phyloP scores from a whole-genome alignment of 441 rosid species.

The Cnidoscolus chayamansa region DNA sequence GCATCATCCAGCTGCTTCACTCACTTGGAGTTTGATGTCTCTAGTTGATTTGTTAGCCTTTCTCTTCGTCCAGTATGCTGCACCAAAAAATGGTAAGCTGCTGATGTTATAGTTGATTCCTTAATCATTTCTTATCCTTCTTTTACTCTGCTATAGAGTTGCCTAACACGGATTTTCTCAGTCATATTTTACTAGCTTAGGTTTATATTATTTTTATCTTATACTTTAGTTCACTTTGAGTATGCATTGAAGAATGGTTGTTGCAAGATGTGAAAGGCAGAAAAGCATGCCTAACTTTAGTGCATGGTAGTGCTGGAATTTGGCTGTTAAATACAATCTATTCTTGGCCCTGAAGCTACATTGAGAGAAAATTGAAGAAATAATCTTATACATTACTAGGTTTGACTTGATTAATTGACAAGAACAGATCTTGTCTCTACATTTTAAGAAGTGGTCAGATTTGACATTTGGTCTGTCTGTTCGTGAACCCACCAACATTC shows the following conservation, averaged over 20 bases:
- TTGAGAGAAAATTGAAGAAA: no score
- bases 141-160: neutral
- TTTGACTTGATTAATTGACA: no score
- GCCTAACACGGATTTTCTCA: neutral
- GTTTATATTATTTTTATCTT: neutral
- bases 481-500: no score
- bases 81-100: conserved; percentile 41
- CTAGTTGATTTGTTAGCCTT: conserved; percentile 41
- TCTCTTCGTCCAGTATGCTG: conserved; percentile 43
- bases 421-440: no score
- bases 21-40: conserved; percentile 50
- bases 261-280: no score
- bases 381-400: no score
- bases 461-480: no score
- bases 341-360: no score
- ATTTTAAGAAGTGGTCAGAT: no score
- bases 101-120: neutral
- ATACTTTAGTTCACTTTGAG: neutral
- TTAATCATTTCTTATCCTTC: neutral
- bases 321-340: no score
- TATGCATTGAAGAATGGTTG: neutral
- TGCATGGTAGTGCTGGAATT: no score
- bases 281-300: no score
- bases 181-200: neutral
- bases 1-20: conserved; percentile 37